Evolutionary conservation across 805 yeast genomes (phyloP), one percentile per base, ranked within the genome.

Genomic region (Lipomyces mesembrius): DNA sequence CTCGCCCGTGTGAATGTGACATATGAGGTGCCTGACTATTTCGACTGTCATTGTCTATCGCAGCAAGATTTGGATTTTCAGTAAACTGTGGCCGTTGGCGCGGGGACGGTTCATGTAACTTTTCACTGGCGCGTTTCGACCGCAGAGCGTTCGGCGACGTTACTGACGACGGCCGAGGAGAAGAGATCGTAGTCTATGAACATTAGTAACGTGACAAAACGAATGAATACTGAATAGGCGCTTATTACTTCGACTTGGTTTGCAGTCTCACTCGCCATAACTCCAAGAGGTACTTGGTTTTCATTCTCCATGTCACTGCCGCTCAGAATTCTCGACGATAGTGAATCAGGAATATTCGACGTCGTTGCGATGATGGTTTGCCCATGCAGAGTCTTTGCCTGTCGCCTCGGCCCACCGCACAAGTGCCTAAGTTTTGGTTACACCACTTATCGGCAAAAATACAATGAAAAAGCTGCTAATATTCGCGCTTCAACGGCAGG

Each of bases 1-100:
- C 9, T 43, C 49, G 20, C 49, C 20, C 49, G 1, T 43, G 49
- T 17, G 49, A 43, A 14, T 11, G 12, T 43, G 49, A 17, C 3
- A 5, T 8, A 7, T n/a, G 49, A 17, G 49, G 22, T 6, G 49
- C 14, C 7, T 3, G 20, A 43, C 49, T n/a, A 17, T 43, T 8
- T 17, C 9, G 11, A 7, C 49, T 43, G 22, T n/a, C 49, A 17
- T 43, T 17, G 49, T 43, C 49, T 43, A 43, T 43, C 49, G 49
- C 22, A 6, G 49, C 11, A 8, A 43, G 20, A 43, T n/a, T 17
- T 4, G 49, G 9, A 17, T 64, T 35, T 2, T 57, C 64, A 17
- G 64, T 60, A 34, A 61, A 61, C 14, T 56, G 64, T 25, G 64
- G 60, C 7, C 39, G 64, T 55, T 56, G 57, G 6, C 64, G 56